Evolutionary conservation across 2,329 filamentous ascomycete species (phyloP).

Genomic region (Fusarium falciforme): DNA sequence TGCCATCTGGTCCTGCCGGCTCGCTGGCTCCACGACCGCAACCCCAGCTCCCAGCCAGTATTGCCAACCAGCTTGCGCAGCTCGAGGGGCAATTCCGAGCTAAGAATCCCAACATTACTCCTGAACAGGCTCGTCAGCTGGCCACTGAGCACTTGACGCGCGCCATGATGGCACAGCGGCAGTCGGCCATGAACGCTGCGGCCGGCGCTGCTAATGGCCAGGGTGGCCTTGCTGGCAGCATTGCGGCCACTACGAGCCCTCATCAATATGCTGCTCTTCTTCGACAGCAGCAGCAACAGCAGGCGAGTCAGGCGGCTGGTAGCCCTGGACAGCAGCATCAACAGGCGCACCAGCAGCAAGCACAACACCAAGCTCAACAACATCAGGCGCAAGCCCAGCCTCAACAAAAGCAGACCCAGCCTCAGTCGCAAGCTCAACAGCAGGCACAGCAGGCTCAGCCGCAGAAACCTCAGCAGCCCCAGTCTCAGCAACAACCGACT

Average conservation of each 20-base stretch:
- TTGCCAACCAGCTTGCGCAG: slow-evolving; percentile 61
- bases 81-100: slow-evolving; percentile 64
- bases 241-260: slow-evolving; percentile 62
- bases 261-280: slow-evolving; percentile 71
- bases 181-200: slow-evolving; percentile 67
- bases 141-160: slow-evolving; percentile 63
- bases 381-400: slow-evolving; percentile 25
- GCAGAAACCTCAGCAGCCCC: slow-evolving; percentile 22
- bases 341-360: slow-evolving; percentile 37
- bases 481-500: not conserved
- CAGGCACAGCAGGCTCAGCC: slow-evolving; percentile 33
- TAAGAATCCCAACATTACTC: slow-evolving; percentile 63
- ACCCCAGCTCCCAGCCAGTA: slow-evolving; percentile 58
- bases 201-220: slow-evolving; percentile 60
- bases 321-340: slow-evolving; percentile 43
- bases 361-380: slow-evolving; percentile 42
- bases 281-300: slow-evolving; percentile 66
- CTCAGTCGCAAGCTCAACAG: slow-evolving; percentile 29
- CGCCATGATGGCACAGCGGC: slow-evolving; percentile 60
- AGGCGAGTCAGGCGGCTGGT: slow-evolving; percentile 48
- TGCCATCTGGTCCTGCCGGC: slow-evolving; percentile 58
- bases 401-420: slow-evolving; percentile 40
- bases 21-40: slow-evolving; percentile 57
- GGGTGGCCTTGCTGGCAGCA: slow-evolving; percentile 60
- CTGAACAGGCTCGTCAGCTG: slow-evolving; percentile 62